Conservation (phyloP, 441 rosid species). For the Populus hybrid region DNA sequence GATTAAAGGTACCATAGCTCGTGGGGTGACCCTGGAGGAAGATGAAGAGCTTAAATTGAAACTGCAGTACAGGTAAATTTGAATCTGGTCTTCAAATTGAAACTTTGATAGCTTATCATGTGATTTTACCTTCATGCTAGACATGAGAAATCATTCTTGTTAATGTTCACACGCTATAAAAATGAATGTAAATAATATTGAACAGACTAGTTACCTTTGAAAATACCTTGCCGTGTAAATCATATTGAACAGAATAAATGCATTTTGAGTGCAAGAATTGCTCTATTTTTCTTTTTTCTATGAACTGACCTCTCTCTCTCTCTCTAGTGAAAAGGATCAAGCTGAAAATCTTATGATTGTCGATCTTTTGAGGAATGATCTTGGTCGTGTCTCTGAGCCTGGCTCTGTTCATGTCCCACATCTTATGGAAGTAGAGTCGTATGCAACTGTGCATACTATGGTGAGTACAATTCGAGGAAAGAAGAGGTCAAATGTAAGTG, state of each 20-base stretch:
- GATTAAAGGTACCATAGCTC: constrained; percentile 85
- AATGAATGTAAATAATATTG: too few species aligned
- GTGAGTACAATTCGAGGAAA: constrained; percentile 84
- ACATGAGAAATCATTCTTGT: too few species aligned
- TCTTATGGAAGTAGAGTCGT: constrained; percentile 95
- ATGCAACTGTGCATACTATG: constrained; percentile 97
- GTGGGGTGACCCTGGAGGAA: constrained; percentile 67
- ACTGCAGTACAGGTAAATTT: constrained; percentile 68
- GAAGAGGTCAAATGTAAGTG: constrained; percentile 54
- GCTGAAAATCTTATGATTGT: constrained; percentile 98
- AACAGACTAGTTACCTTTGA: neutral
- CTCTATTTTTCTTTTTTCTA: neutral
- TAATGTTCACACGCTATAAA: neutral
- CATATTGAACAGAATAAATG: neutral
- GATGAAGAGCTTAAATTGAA: constrained; percentile 63
- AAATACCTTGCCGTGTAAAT: neutral
- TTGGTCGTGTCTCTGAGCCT: constrained; percentile 83
- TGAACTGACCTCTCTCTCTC: constrained; percentile 1
- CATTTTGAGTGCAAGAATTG: neutral
- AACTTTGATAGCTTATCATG: neutral
- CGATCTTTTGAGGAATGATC: constrained; percentile 93
- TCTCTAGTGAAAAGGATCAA: constrained; percentile 89
- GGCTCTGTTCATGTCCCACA: constrained; percentile 89
- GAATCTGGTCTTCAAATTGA: constrained; percentile 6
- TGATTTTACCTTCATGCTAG: neutral